Conservation (phyloP, 306 rosid genomes). For the Hylodesmum podocarpum region DNA sequence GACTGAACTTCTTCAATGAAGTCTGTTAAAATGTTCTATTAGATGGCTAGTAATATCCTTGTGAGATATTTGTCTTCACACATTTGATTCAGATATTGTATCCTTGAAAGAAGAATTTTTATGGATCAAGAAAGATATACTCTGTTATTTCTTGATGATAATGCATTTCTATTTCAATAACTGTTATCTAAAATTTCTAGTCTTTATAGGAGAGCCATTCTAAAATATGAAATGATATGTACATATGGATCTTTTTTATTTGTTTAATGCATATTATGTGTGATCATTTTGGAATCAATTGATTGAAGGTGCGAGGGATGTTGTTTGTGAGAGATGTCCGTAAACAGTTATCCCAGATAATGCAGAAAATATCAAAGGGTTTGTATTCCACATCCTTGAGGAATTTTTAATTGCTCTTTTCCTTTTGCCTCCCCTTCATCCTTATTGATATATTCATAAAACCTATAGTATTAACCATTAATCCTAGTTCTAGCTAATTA, state of each 20-base stretch:
- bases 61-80: background rate
- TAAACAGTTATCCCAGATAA: constrained; percentile 81
- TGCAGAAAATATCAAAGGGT: constrained; percentile 89
- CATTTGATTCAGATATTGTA: constrained; percentile 15
- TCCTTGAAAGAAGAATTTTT: background rate
- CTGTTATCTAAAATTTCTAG: constrained; percentile 2
- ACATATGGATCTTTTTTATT: background rate
- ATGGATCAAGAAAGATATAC: background rate
- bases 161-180: constrained; percentile 10
- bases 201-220: constrained; percentile 10
- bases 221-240: constrained; percentile 7
- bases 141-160: constrained; percentile 25
- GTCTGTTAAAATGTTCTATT: constrained; percentile 26
- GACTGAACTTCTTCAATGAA: constrained; percentile 15
- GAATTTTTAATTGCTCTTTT: constrained; percentile 10
- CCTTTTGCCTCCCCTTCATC: background rate
- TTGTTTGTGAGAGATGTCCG: constrained; percentile 84
- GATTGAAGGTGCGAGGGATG: constrained; percentile 92
- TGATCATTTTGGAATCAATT: constrained; percentile 33
- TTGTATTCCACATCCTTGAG: constrained; percentile 36
- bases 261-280: constrained; percentile 3
- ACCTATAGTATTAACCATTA: background rate
- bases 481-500: background rate
- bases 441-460: background rate
- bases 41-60: constrained; percentile 17